Evolutionary conservation across 352 stramenopile genomes (phyloP).

Genomic region (Pythium diclinum): DNA sequence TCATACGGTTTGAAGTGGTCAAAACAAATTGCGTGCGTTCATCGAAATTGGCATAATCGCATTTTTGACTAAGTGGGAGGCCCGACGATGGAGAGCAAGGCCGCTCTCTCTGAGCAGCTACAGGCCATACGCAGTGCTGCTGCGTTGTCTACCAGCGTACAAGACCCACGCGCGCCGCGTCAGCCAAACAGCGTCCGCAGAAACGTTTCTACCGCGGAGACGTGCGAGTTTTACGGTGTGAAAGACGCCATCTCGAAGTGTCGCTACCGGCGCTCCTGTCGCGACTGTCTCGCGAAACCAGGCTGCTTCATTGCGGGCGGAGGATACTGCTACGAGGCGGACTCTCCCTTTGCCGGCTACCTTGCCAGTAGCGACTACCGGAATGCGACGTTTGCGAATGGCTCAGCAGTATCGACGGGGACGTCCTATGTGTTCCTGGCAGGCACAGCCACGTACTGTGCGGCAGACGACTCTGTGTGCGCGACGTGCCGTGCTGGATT

Average conservation of each 20-base stretch:
- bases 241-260: background rate
- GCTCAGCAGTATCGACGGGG: background rate
- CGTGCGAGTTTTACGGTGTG: background rate
- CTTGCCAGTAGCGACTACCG: background rate
- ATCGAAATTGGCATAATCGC: too few relatives aligned
- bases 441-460: background rate
- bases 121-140: background rate
- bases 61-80: too few relatives aligned
- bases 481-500: background rate
- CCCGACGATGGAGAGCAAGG: too few relatives aligned
- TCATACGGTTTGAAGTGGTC: too few relatives aligned
- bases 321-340: background rate
- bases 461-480: background rate
- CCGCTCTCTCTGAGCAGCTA: background rate
- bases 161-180: background rate
- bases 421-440: background rate
- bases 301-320: background rate
- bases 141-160: background rate
- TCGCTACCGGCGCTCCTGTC: background rate
- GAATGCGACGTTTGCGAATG: background rate
- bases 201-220: conserved; percentile 7
- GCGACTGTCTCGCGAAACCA: background rate
- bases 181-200: background rate
- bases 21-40: too few relatives aligned
- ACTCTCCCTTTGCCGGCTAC: background rate